Conservation (phyloP, 2,329 filamentous ascomycete species). For the Botrytis byssoidea region DNA sequence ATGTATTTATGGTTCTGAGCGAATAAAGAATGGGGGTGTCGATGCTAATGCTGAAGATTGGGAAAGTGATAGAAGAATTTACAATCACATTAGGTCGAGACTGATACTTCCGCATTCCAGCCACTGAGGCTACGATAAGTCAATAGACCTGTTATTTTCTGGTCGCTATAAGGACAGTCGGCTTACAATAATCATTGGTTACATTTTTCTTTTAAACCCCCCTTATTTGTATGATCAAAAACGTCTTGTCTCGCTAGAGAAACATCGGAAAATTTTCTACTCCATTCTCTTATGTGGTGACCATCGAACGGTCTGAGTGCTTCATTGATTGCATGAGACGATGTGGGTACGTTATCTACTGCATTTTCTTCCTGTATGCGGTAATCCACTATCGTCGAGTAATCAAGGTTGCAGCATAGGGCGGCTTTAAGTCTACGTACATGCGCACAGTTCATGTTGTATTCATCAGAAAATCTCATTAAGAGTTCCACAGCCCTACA, state of each 20-base stretch:
- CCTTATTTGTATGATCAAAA: background rate
- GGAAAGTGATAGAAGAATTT: background rate
- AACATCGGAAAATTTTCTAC: background rate
- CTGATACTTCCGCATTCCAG: background rate
- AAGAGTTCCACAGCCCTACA: background rate
- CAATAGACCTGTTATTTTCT: background rate
- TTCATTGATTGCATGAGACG: background rate
- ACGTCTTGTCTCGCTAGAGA: background rate
- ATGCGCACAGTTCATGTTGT: background rate
- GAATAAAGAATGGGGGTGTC: background rate
- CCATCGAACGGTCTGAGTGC: background rate
- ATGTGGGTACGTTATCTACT: background rate
- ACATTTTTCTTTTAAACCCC: background rate
- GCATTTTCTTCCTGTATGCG: background rate
- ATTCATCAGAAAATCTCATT: background rate
- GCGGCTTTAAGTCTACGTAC: background rate
- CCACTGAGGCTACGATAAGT: background rate
- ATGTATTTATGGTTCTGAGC: background rate
- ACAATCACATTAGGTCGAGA: background rate
- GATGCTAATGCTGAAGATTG: background rate
- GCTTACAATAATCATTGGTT: background rate
- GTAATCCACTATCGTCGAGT: slow-evolving; percentile 6
- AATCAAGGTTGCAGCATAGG: slow-evolving; percentile 1
- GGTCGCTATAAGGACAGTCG: background rate
- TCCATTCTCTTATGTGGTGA: background rate